Base-by-base conservation (phyloP, 768 basidiomycete genomes). In the Lyophyllum semitale region DNA sequence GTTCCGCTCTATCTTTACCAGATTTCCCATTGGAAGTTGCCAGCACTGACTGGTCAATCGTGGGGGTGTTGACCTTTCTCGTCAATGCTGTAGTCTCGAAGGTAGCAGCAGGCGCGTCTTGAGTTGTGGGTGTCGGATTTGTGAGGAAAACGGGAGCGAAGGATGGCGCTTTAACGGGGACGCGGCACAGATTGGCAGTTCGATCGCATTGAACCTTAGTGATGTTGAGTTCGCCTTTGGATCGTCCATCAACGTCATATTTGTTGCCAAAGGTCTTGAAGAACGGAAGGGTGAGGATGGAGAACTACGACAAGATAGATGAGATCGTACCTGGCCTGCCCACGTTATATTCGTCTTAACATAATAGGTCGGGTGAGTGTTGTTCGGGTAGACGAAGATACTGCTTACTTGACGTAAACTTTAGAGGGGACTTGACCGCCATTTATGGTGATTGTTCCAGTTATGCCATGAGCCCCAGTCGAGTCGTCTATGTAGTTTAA, bases 401-500 rank as follows among this genome's bases (percentile, higher is more conserved):
- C 84, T 83, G 6, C 80, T 59, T 61, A 83, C 75, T 86, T 85
- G 64, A 86, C 85, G 50, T 73, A 73, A 18, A 89, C 81, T 25
- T 73, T 69, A 7, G 74, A 53, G 1, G 84, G 85, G 0, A 77
- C 73, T 8, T 74, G 72, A 3, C 71, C 74, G 7, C 78, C 81
- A 2, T 71, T 71, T 20, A 84, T 61, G 4, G 79, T 71, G 41
- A 92, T 73, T 11, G 72, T 78, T 17, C 79, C 79, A 1, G 74
- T 79, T 54, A 83, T 83, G 47, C 81, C 75, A 62, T 76, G 83
- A 0, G 75, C 80, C 3, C 87, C 88, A 9, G 76, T 74, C 0
- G 77, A 58, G 61, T 91, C 89, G 33, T 79, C 76, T 48, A 90
- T 76, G 62, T 81, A 93, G 68, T 93, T 95, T 70, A 92, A 80